These are phyloP conservation scores for Vinca major DNA, from an alignment of 305 asterid genomes.

Conservation along the genomic window DNA sequence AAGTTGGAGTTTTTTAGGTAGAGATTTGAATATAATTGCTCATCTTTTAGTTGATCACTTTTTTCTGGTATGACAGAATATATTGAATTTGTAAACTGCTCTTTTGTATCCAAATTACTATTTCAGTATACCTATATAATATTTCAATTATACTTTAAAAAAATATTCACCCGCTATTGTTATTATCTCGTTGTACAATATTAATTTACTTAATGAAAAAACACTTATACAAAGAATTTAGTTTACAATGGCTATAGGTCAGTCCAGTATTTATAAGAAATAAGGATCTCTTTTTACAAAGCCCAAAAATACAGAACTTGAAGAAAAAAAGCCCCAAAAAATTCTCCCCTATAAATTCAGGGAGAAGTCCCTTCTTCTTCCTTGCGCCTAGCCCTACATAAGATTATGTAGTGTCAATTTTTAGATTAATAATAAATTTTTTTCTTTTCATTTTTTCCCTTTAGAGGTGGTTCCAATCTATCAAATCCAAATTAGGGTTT, in stretches of 20 bases:
- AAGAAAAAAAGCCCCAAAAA: background rate
- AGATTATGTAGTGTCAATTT: conserved; percentile 25
- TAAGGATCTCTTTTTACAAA: background rate
- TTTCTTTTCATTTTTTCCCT: conserved; percentile 7
- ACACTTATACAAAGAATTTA: too few species aligned
- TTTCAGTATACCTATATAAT: too few species aligned
- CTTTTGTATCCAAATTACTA: too few species aligned
- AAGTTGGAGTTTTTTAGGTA: too few species aligned
- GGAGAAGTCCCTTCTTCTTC: conserved; percentile 4
- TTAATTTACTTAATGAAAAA: too few species aligned
- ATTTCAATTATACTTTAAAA: too few species aligned
- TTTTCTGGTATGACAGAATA: too few species aligned
- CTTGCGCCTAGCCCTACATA: conserved; percentile 69
- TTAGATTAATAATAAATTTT: conserved; percentile 17
- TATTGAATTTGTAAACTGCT: too few species aligned
- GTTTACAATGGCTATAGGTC: background rate
- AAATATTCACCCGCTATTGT: too few species aligned
- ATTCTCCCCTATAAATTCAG: conserved; percentile 11
- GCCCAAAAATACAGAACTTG: background rate
- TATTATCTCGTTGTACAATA: too few species aligned
- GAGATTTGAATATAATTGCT: too few species aligned
- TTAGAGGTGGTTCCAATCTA: conserved; percentile 55
- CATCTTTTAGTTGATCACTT: too few species aligned
- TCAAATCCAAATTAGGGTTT: conserved; percentile 44
- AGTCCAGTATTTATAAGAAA: background rate